Conservation (phyloP, 2,329 filamentous ascomycete species). For the Cladosporium colombiae region DNA sequence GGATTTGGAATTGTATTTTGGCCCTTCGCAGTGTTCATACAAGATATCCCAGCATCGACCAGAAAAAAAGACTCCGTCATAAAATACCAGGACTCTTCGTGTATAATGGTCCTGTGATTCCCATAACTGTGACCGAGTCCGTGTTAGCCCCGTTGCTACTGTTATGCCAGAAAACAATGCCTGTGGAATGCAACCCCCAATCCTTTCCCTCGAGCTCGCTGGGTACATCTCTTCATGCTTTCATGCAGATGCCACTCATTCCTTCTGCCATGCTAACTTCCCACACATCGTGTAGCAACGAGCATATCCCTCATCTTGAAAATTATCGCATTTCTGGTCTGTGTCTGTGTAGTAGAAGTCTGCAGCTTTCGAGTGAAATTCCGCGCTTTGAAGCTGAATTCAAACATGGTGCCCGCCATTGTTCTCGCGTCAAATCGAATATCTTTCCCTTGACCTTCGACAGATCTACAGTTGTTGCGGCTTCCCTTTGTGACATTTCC, state of each 20-base stretch:
- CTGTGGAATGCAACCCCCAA: not conserved
- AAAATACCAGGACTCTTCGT: not conserved
- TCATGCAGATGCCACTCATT: not conserved
- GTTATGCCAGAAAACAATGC: not conserved
- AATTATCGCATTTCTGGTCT: not conserved
- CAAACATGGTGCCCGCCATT: not conserved
- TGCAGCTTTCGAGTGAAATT: not conserved
- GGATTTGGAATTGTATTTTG: not conserved
- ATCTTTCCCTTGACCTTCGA: not conserved
- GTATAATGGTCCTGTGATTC: constrained; percentile 15
- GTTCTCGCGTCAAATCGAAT: not conserved
- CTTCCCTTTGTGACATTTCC: not conserved
- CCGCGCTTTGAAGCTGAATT: not conserved
- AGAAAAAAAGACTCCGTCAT: not conserved
- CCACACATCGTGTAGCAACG: not conserved
- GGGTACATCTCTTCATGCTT: not conserved
- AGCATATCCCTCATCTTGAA: not conserved
- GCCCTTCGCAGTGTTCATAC: not conserved
- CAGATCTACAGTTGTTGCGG: not conserved
- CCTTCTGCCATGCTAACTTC: not conserved
- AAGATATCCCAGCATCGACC: not conserved
- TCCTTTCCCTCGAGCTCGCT: too few species aligned
- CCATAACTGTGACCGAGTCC: constrained; percentile 10
- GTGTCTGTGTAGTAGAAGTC: not conserved
- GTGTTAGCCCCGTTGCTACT: not conserved